phyloP scores from a whole-genome alignment of 2,329 filamentous ascomycete species.

The Exophiala dermatitidis region DNA sequence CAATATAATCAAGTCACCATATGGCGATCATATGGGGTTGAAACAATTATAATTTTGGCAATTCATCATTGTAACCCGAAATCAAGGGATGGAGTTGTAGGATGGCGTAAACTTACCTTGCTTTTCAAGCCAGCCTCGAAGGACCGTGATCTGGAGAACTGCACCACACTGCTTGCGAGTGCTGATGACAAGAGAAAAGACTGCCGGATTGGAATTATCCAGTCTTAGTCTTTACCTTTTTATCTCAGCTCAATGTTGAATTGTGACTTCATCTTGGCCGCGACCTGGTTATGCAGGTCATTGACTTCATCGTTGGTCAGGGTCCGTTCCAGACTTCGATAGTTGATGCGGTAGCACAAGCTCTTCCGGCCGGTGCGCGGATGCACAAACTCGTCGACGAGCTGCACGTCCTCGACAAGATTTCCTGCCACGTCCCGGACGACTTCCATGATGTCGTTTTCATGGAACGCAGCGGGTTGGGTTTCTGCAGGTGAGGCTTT shows the following conservation, averaged over 20 bases:
- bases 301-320: constrained; percentile 79
- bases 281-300: constrained; percentile 62
- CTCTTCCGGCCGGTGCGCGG: constrained; percentile 77
- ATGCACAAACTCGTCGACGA: constrained; percentile 82
- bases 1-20: constrained; percentile 12
- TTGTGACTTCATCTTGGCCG: constrained; percentile 53
- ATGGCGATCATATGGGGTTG: constrained; percentile 15
- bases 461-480: constrained; percentile 57
- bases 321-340: constrained; percentile 84
- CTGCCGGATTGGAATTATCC: background rate
- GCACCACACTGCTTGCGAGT: too few species aligned
- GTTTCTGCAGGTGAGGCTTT: constrained; percentile 35
- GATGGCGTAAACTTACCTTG: background rate
- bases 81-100: background rate
- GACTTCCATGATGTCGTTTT: constrained; percentile 96
- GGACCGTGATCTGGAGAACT: too few species aligned
- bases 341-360: constrained; percentile 87
- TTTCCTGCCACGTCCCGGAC: constrained; percentile 77
- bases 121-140: too few species aligned
- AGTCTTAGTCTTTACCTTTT: background rate
- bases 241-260: constrained; percentile 74
- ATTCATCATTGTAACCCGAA: constrained; percentile 10
- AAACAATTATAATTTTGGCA: constrained; percentile 13
- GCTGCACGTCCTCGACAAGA: constrained; percentile 74
- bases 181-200: background rate